phyloP scores from a whole-genome alignment of 768 basidiomycete species.

The Epithele typhae region DNA sequence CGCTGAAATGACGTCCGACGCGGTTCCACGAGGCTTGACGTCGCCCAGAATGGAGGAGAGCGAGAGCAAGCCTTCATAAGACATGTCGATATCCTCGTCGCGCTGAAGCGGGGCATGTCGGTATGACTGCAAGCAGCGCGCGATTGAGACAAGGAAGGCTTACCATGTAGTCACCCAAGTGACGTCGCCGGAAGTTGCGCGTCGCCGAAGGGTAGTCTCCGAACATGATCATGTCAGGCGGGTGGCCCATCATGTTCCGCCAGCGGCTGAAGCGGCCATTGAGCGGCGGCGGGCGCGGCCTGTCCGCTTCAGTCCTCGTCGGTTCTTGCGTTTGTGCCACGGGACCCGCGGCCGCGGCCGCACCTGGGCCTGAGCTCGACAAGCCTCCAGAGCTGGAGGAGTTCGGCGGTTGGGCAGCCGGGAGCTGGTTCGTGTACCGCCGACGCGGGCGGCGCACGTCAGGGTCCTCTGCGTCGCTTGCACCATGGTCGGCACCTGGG shows the following conservation, averaged over 20 bases:
- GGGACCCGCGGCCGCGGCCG: too few species aligned
- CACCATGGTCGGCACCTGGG: too few species aligned
- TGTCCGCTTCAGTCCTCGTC: too few species aligned
- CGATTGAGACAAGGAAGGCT: conserved; percentile 19
- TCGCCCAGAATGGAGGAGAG: conserved; percentile 62
- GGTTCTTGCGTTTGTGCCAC: too few species aligned
- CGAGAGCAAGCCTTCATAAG: conserved; percentile 65
- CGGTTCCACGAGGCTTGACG: conserved; percentile 60
- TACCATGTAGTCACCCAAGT: conserved; percentile 49
- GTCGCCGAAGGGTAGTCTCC: conserved; percentile 5
- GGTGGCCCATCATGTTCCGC: conserved; percentile 1
- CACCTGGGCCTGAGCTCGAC: too few species aligned
- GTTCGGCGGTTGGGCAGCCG: too few species aligned
- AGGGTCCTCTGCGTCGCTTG: too few species aligned
- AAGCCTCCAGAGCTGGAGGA: too few species aligned
- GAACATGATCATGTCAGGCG: conserved; percentile 6
- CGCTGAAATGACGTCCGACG: conserved; percentile 52
- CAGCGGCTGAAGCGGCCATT: conserved; percentile 9
- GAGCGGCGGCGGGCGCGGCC: conserved; percentile 1
- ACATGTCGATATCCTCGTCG: conserved; percentile 72
- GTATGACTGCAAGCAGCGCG: not conserved
- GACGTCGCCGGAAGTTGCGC: conserved; percentile 10
- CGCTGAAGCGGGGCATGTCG: conserved; percentile 36
- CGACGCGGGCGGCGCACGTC: too few species aligned
- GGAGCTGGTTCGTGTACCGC: too few species aligned